Conservation (phyloP, 257 asterid species). For the Forsythia viridissima region DNA sequence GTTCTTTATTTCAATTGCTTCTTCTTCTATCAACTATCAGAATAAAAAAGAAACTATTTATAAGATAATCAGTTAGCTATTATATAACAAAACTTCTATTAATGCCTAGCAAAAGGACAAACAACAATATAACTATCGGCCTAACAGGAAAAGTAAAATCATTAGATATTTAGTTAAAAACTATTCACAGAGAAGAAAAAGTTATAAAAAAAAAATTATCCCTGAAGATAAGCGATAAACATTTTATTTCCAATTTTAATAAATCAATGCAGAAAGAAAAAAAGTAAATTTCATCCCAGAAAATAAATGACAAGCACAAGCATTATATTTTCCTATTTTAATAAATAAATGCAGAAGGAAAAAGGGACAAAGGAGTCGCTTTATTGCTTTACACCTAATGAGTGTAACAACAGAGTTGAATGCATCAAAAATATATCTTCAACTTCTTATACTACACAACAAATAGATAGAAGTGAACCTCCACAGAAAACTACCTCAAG, state of each 20-base stretch:
- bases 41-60: conserved; percentile 2
- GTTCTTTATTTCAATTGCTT: conserved; percentile 85
- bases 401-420: conserved; percentile 13
- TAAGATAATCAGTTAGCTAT: conserved; percentile 13
- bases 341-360: conserved; percentile 1
- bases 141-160: conserved; percentile 16
- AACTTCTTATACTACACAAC: neutral
- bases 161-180: conserved; percentile 13
- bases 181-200: neutral
- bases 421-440: conserved; percentile 13
- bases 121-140: conserved; percentile 1
- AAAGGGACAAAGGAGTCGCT: neutral
- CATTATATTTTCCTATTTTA: conserved; percentile 11
- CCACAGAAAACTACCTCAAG: conserved; percentile 57
- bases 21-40: conserved; percentile 74
- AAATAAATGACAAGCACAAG: conserved; percentile 15
- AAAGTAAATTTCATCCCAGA: conserved; percentile 3
- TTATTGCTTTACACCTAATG: conserved; percentile 4
- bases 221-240: conserved; percentile 12
- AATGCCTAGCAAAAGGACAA: neutral
- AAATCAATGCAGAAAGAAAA: neutral
- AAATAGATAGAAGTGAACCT: conserved; percentile 17
- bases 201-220: neutral
- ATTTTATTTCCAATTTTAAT: conserved; percentile 9
- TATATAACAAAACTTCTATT: neutral